A percentile compares a stretch with the other conserved stretches of the same genome.
Conservation (phyloP, 2,329 filamentous ascomycete genomes). For the Camptophora hylomeconis region DNA sequence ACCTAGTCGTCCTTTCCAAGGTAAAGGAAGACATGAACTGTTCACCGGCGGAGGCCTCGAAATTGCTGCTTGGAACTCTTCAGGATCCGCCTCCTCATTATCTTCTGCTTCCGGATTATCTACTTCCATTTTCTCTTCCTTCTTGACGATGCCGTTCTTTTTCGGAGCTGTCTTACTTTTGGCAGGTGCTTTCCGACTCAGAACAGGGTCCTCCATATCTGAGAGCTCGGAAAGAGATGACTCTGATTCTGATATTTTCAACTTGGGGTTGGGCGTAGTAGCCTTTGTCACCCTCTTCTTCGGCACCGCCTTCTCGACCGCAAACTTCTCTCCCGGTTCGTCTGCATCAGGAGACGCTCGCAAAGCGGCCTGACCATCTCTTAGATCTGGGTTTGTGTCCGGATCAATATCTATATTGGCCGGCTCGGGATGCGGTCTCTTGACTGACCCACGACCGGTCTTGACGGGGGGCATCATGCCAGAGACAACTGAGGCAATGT, state of each 20-base stretch:
- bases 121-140: conserved; percentile 6
- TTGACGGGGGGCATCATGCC: conserved; percentile 10
- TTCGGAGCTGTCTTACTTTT: conserved; percentile 1
- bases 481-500: conserved; percentile 4
- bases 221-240: conserved; percentile 18
- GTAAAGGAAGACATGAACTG: conserved; percentile 69
- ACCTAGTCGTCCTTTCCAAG: conserved; percentile 79
- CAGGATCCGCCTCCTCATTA: conserved; percentile 38
- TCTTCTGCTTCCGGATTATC: conserved; percentile 42
- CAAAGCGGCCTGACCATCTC: conserved; percentile 18
- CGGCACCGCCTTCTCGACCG: conserved; percentile 1
- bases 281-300: conserved; percentile 3
- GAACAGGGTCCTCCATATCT: conserved; percentile 17
- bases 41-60: conserved; percentile 64
- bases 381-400: conserved; percentile 17
- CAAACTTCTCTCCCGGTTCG: conserved; percentile 5
- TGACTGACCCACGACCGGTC: conserved; percentile 15
- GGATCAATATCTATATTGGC: conserved; percentile 18
- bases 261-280: conserved; percentile 7
- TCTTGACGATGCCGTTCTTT: conserved; percentile 1
- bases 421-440: conserved; percentile 10
- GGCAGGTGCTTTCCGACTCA: conserved; percentile 6
- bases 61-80: conserved; percentile 45
- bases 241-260: conserved; percentile 7
- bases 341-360: conserved; percentile 20